A percentile compares a stretch with the other conserved stretches of the same genome.
Conservation (phyloP, 176 grass and related monocot genomes). For the Oryza australiensis region DNA sequence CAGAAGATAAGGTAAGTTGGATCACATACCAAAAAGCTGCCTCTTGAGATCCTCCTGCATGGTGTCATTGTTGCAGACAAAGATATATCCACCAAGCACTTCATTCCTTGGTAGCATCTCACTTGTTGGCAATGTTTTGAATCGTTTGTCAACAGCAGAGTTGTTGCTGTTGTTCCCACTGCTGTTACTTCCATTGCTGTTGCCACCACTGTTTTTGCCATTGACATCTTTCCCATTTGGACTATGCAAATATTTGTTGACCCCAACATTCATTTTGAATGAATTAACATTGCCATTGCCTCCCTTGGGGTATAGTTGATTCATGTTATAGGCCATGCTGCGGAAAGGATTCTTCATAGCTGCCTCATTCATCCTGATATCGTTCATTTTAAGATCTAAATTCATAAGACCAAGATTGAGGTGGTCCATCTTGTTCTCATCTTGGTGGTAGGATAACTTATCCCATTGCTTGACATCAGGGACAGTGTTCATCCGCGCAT, state of each 20-base stretch:
- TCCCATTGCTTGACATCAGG: conserved; percentile 70
- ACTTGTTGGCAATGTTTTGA: conserved; percentile 89
- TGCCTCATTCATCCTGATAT: conserved; percentile 83
- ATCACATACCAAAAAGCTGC: conserved; percentile 88
- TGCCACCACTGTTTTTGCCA: conserved; percentile 46
- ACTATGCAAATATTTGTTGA: conserved; percentile 65
- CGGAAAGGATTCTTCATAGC: conserved; percentile 56
- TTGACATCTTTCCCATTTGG: conserved; percentile 61
- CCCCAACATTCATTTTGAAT: conserved; percentile 75
- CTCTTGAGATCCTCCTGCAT: conserved; percentile 99
- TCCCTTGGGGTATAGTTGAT: conserved; percentile 63
- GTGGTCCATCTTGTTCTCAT: conserved; percentile 72
- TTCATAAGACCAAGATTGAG: conserved; percentile 83
- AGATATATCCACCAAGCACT: conserved; percentile 96
- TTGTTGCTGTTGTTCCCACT: conserved; percentile 57
- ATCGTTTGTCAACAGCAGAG: conserved; percentile 77
- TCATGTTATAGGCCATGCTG: conserved; percentile 57
- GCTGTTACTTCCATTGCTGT: conserved; percentile 49
- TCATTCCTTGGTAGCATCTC: conserved; percentile 99
- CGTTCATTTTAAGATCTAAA: conserved; percentile 84
- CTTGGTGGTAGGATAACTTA: conserved; percentile 68
- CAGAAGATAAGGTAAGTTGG: neutral
- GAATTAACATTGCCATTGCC: conserved; percentile 58
- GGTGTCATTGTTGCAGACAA: conserved; percentile 99
- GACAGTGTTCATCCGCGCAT: conserved; percentile 50